phyloP scores from a whole-genome alignment of 2,329 filamentous ascomycete genomes.

The Madurella fahalii region DNA sequence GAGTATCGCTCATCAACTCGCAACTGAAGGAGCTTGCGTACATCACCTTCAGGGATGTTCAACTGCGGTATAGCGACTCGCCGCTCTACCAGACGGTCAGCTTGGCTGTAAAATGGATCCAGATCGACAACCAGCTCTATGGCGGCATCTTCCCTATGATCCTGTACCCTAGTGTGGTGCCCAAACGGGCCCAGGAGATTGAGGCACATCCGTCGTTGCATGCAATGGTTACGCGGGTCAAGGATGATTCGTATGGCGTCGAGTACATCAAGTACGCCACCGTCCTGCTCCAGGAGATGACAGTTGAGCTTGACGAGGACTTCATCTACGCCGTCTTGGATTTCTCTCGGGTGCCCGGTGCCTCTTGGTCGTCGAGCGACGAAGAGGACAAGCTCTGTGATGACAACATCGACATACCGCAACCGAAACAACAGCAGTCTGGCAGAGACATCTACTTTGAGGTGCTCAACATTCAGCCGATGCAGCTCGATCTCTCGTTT shows the following conservation, averaged over 20 bases:
- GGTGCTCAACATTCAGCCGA: constrained; percentile 91
- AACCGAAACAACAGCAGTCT: constrained; percentile 77
- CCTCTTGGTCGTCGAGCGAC: constrained; percentile 73
- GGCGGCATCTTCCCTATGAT: constrained; percentile 98
- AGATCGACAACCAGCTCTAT: constrained; percentile 97
- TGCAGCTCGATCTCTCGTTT: constrained; percentile 96
- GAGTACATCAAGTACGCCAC: constrained; percentile 98
- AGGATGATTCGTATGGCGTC: constrained; percentile 97
- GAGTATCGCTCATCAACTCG: constrained; percentile 87
- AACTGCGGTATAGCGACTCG: constrained; percentile 91
- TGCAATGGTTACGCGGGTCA: constrained; percentile 85
- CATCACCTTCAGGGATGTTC: constrained; percentile 84
- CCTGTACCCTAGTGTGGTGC: constrained; percentile 93
- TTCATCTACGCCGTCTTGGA: constrained; percentile 96
- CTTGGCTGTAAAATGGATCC: constrained; percentile 94
- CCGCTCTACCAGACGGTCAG: constrained; percentile 87
- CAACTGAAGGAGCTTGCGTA: constrained; percentile 92
- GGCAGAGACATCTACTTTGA: constrained; percentile 98
- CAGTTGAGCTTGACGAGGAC: constrained; percentile 93
- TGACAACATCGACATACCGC: constrained; percentile 84
- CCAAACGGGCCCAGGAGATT: constrained; percentile 93
- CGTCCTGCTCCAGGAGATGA: constrained; percentile 93
- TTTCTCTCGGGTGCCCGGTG: constrained; percentile 88
- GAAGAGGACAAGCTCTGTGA: constrained; percentile 85
- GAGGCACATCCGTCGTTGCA: constrained; percentile 95